phyloP scores from a whole-genome alignment of 2,329 filamentous ascomycete genomes.

The Talaromyces marneffei region DNA sequence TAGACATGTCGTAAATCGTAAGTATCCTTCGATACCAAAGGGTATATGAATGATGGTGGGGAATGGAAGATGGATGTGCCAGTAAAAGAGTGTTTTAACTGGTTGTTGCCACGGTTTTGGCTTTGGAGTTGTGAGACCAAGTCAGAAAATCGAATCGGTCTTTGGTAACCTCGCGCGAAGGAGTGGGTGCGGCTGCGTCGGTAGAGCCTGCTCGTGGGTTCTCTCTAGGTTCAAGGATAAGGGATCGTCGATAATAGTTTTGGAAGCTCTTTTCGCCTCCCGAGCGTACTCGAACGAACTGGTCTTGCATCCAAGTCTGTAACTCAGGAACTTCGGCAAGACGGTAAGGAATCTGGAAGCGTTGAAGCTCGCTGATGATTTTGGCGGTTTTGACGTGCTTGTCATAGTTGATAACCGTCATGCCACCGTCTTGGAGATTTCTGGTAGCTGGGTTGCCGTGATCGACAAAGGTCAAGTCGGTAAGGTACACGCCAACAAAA shows the following conservation, averaged over 20 bases:
- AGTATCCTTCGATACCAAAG: background rate
- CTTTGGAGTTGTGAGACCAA: slow-evolving; percentile 45
- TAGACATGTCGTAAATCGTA: slow-evolving; percentile 12
- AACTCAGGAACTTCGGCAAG: slow-evolving; percentile 78
- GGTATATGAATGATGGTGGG: background rate
- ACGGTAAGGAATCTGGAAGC: slow-evolving; percentile 90
- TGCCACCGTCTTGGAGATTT: slow-evolving; percentile 62
- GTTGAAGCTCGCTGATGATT: slow-evolving; percentile 91
- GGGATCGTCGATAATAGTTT: slow-evolving; percentile 72
- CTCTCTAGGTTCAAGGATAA: slow-evolving; percentile 67
- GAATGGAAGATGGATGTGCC: background rate
- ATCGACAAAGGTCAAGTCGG: slow-evolving; percentile 91
- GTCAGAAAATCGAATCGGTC: slow-evolving; percentile 50
- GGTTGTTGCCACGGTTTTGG: slow-evolving; percentile 34
- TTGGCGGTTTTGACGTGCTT: slow-evolving; percentile 92
- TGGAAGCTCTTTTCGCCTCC: slow-evolving; percentile 58
- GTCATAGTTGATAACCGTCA: slow-evolving; percentile 93
- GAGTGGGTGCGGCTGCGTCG: slow-evolving; percentile 24
- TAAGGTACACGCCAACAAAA: slow-evolving; percentile 93
- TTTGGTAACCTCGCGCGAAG: slow-evolving; percentile 36
- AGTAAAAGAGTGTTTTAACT: slow-evolving; percentile 19
- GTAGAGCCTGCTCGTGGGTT: slow-evolving; percentile 17
- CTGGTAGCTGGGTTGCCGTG: slow-evolving; percentile 86
- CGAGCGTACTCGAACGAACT: slow-evolving; percentile 69
- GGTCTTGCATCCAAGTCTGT: slow-evolving; percentile 84